Base-by-base conservation (phyloP, 2,329 filamentous ascomycete species). In the Alternaria sp. region DNA sequence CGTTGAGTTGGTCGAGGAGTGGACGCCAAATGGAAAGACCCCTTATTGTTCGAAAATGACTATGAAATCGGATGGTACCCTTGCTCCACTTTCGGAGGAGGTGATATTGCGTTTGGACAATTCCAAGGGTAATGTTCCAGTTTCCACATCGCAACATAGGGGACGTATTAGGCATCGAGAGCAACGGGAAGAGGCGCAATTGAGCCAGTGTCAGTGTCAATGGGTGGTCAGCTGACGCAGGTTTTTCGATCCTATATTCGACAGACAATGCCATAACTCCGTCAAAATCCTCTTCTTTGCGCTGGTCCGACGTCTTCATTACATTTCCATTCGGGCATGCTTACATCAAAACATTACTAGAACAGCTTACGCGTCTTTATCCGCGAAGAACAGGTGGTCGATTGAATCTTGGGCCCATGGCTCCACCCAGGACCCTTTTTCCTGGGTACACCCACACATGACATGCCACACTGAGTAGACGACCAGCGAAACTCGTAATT, bases 1-100 rank as follows among this genome's bases (percentile, higher is more conserved):
- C n/a, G 9, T 76, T 25, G 71, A 72, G 44, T 58, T 78, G 12
- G 55, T 66, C 12, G 75, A 78, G 56, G 61, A 70, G 18, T 64
- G 61, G 28, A n/a, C 43, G n/a, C 55, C 65, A 8, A 61, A 68
- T 18, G 66, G 60, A 4, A 71, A 65, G 25, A 54, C 23, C 2
- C 68, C 75, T 7, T 75, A 71, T 33, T 76, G 74, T 49, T 63
- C 71, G 50, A 73, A 68, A 37, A 53, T 64, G 44, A 49, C 23
- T 14, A 51, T 72, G 9, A 11, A 50, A 15, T 14, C 59, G 3
- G 47, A 58, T 41, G 61, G 55, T 5, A 46, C 45, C 7, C n/a
- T 66, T 9, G 30, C 25, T 37, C 18, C 46, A 6, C 28, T 53
- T 7, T 33, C 51, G 6, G 56, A 60, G 8, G 63, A 47, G 23